phyloP scores from a whole-genome alignment of 2,329 filamentous ascomycete species.

The Mariannaea sp. region DNA sequence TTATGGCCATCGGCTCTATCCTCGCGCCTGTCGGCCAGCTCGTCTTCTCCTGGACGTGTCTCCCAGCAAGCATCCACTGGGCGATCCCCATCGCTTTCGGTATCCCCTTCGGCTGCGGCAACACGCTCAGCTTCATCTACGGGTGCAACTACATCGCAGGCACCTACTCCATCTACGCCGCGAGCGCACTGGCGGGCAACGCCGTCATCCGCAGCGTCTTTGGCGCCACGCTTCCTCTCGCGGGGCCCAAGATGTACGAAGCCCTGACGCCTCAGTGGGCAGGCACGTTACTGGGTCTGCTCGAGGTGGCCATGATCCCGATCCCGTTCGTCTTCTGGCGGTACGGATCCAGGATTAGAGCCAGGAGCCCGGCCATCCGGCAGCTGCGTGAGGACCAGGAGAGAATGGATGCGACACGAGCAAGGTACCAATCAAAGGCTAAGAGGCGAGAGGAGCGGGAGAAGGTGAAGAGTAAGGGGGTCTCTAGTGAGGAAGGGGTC shows the following conservation, averaged over 20 bases:
- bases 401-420: constrained; percentile 40
- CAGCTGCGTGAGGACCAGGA: constrained; percentile 53
- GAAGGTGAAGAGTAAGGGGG: constrained; percentile 18
- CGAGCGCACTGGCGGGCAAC: constrained; percentile 80
- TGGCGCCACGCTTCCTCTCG: constrained; percentile 79
- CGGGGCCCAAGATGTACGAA: constrained; percentile 73
- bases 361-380: constrained; percentile 54
- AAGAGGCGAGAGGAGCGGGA: constrained; percentile 35
- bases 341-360: constrained; percentile 59
- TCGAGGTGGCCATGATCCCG: constrained; percentile 76
- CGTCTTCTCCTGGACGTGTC: constrained; percentile 86
- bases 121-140: constrained; percentile 81
- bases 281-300: constrained; percentile 72
- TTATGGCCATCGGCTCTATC: constrained; percentile 78
- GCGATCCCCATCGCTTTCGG: constrained; percentile 79
- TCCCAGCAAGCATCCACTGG: constrained; percentile 79
- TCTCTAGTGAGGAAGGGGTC: constrained; percentile 12
- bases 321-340: constrained; percentile 81
- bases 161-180: constrained; percentile 80
- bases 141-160: constrained; percentile 78
- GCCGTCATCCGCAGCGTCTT: constrained; percentile 73
- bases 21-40: constrained; percentile 79
- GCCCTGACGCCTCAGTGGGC: constrained; percentile 77
- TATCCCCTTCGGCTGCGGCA: constrained; percentile 78
- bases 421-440: too few relatives aligned